A percentile compares a stretch with the other conserved stretches of the same genome.
These are phyloP conservation scores for Ganoderma sinense DNA, from an alignment of 1,284 basidiomycete species.

Conservation along the genomic window DNA sequence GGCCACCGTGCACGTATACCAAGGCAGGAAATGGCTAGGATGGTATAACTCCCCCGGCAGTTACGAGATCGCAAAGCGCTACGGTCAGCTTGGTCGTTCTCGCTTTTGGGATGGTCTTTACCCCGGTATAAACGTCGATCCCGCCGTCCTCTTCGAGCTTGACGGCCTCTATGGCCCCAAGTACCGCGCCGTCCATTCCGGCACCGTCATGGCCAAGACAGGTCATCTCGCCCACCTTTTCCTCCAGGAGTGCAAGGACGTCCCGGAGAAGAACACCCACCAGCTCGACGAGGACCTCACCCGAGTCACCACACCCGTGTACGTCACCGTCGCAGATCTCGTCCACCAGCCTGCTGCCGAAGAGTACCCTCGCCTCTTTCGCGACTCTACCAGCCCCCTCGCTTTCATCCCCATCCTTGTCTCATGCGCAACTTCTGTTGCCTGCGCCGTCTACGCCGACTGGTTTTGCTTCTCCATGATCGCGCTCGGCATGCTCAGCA, in stretches of 20 bases:
- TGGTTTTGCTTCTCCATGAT: slow-evolving; percentile 30
- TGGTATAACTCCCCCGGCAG: slow-evolving; percentile 34
- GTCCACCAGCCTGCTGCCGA: slow-evolving; percentile 9
- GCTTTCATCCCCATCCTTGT: slow-evolving; percentile 26
- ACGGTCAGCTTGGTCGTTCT: slow-evolving; percentile 27
- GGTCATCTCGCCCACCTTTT: slow-evolving; percentile 32
- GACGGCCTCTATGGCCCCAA: slow-evolving; percentile 28
- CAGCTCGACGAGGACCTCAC: background rate
- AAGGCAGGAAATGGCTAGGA: slow-evolving; percentile 30
- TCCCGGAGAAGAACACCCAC: slow-evolving; percentile 1
- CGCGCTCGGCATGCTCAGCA: slow-evolving; percentile 24
- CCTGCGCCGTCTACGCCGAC: slow-evolving; percentile 21
- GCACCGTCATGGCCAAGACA: slow-evolving; percentile 28
- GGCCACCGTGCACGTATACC: slow-evolving; percentile 32
- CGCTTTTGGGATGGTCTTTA: slow-evolving; percentile 34
- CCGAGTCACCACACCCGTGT: slow-evolving; percentile 20
- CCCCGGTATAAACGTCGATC: slow-evolving; percentile 32
- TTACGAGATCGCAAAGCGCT: slow-evolving; percentile 33
- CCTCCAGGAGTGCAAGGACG: slow-evolving; percentile 25
- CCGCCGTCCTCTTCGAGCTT: slow-evolving; percentile 31
- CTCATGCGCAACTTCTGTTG: slow-evolving; percentile 13
- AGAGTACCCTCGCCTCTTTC: slow-evolving; percentile 21
- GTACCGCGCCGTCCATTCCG: slow-evolving; percentile 29
- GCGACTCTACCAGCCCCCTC: slow-evolving; percentile 23
- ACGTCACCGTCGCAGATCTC: slow-evolving; percentile 25